phyloP scores from a whole-genome alignment of 1,139 yeast species.

The Yamadazyma conglobata region DNA sequence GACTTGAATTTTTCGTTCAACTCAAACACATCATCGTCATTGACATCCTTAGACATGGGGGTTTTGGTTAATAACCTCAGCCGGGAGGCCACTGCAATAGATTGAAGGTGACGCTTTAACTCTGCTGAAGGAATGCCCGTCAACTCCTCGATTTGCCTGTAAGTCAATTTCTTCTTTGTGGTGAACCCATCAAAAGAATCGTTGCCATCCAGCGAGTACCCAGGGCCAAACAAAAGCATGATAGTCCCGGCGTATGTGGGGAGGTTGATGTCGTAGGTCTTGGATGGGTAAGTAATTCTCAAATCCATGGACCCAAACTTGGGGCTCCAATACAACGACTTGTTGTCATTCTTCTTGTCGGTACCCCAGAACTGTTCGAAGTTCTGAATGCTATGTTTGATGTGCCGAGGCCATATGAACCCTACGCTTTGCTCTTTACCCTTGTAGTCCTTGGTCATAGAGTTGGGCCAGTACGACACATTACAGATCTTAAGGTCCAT shows the following conservation, averaged over 20 bases:
- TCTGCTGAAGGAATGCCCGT: conserved; percentile 77
- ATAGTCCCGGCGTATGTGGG: conserved; percentile 79
- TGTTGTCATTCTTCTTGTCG: conserved; percentile 62
- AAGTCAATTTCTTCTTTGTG: conserved; percentile 38
- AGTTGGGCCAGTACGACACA: conserved; percentile 48
- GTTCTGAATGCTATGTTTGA: conserved; percentile 34
- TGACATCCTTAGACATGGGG: conserved; percentile 75
- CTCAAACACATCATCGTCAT: conserved; percentile 58
- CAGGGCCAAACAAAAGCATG: conserved; percentile 64
- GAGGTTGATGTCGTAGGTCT: conserved; percentile 76
- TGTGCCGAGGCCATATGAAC: conserved; percentile 46
- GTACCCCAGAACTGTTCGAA: conserved; percentile 48
- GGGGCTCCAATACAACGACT: conserved; percentile 80
- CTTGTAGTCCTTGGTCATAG: conserved; percentile 57
- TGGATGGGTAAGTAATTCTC: conserved; percentile 59
- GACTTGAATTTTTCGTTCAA: conserved; percentile 72
- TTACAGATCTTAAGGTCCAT: conserved; percentile 57
- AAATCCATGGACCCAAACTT: conserved; percentile 81
- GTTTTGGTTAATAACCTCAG: conserved; percentile 66
- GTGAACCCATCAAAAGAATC: conserved; percentile 45
- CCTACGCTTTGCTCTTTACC: conserved; percentile 33
- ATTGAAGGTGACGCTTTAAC: conserved; percentile 71
- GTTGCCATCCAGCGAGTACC: conserved; percentile 6
- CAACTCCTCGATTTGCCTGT: conserved; percentile 56
- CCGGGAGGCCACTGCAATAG: conserved; percentile 82